Evolutionary conservation across 805 yeast genomes (phyloP), one percentile per base, ranked within the genome.

Genomic region (Monosporozyma unispora): DNA sequence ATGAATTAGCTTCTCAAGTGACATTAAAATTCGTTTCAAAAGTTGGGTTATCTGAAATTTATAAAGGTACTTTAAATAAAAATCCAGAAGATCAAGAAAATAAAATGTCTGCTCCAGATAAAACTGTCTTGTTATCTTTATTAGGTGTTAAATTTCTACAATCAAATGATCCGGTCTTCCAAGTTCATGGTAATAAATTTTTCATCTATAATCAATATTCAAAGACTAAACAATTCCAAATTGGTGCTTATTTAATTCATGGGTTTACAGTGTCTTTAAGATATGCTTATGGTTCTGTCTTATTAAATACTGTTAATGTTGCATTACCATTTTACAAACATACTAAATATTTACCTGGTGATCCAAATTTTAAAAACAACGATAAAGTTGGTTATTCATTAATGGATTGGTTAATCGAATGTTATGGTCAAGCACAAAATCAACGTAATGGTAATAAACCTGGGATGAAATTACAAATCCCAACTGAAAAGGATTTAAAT

Each of bases 371-470:
- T 38, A 50, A 47, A 5, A 51, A 58, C 11, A 54, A 57, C 45
- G 49, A 47, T 11, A 54, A 55, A 29, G 44, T 25, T 4, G 45
- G 16, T n/a, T 58, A 48, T 23, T 45, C 59, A 10, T 41, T 58
- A 21, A 31, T 57, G 50, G 60, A 58, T 43, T 58, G 59, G 57
- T 22, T 57, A 4, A 47, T 58, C 37, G 61, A 58, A 49, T 56
- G 60, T 50, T 51, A 56, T 29, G 48, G 50, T 3, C 48, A 46
- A 39, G 39, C 46, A 9, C 49, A 50, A 14, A 28, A 33, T n/a
- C 21, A 37, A 28, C 48, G 52, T 42, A 46, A 38, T 19, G 38
- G 29, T 33, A 35, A 38, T 21, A 42, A 22, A 39, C 27, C 22
- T 18, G 35, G n/a, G 22, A 9, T 4, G 18, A 21, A 28, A 31